Evolutionary conservation across 208 protist species (phyloP).

Genomic region (Wallacemonas sp.): DNA sequence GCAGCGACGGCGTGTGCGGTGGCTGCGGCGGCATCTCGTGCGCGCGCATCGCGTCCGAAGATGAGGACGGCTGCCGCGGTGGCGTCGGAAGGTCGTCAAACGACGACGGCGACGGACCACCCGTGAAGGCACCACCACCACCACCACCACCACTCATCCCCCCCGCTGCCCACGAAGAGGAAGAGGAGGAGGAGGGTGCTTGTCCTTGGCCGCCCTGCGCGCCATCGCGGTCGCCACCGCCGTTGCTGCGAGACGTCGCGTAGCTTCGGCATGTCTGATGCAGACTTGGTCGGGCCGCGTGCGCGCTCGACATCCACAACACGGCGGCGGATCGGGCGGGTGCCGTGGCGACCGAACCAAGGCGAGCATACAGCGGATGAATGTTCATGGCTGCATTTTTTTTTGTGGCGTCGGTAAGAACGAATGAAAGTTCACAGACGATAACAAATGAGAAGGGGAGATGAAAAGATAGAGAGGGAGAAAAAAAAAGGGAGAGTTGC

Average conservation of each 20-base stretch:
- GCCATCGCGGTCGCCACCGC: not conserved
- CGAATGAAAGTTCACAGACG: too few species aligned
- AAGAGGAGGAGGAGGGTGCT: too few species aligned
- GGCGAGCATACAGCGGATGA: not conserved
- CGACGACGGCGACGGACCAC: too few species aligned
- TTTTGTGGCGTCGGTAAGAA: too few species aligned
- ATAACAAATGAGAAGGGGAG: slow-evolving; percentile 8
- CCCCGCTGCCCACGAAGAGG: too few species aligned
- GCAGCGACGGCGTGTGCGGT: slow-evolving; percentile 34
- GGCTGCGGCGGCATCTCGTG: not conserved
- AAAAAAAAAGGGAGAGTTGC: not conserved
- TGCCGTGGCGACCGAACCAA: not conserved
- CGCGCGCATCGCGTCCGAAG: not conserved
- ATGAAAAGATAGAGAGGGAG: slow-evolving; percentile 7
- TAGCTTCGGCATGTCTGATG: not conserved
- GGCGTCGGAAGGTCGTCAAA: slow-evolving; percentile 4
- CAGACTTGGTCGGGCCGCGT: too few species aligned
- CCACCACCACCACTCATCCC: too few species aligned
- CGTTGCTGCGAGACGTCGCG: not conserved
- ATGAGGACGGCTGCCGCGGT: slow-evolving; percentile 5
- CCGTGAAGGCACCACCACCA: too few species aligned
- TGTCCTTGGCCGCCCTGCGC: too few species aligned
- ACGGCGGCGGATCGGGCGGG: not conserved
- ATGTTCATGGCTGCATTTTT: not conserved
- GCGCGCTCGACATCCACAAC: too few species aligned